Conservation (phyloP, 352 stramenopile genomes). For the Globisporangium megalacanthum region DNA sequence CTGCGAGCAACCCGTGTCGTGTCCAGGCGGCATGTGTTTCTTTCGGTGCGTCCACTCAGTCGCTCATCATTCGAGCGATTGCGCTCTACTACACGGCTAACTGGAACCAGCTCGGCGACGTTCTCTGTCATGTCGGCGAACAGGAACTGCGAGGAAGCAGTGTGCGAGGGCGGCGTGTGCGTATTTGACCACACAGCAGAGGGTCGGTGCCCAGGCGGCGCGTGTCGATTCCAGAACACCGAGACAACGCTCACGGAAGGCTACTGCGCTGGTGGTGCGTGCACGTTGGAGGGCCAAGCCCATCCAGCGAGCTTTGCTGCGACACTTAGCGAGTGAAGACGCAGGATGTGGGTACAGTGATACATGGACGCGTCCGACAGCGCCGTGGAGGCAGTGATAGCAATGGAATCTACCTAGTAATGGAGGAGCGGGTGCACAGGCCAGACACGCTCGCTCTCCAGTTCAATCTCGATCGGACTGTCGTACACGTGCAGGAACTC, state of each 20-base stretch:
- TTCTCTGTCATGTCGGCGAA: slow-evolving; percentile 16
- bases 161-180: slow-evolving; percentile 47
- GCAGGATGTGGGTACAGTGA: too few species aligned
- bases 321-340: slow-evolving; percentile 33
- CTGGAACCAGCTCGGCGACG: slow-evolving; percentile 20
- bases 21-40: slow-evolving; percentile 46
- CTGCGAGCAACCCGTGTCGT: slow-evolving; percentile 34
- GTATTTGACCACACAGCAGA: slow-evolving; percentile 32
- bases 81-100: neutral
- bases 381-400: neutral
- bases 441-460: slow-evolving; percentile 75
- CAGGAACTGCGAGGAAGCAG: slow-evolving; percentile 43
- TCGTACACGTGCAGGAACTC: slow-evolving; percentile 48
- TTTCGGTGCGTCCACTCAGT: slow-evolving; percentile 29
- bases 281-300: slow-evolving; percentile 33
- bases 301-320: slow-evolving; percentile 35
- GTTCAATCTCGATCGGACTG: slow-evolving; percentile 33
- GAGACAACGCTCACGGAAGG: slow-evolving; percentile 34
- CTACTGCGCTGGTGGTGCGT: slow-evolving; percentile 52
- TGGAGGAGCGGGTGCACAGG: slow-evolving; percentile 62
- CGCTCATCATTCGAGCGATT: neutral
- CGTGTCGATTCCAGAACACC: slow-evolving; percentile 47
- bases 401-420: slow-evolving; percentile 23
- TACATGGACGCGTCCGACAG: too few species aligned
- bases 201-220: slow-evolving; percentile 39